These are phyloP conservation scores for Zarea fungicola DNA, from an alignment of 2,329 filamentous ascomycete genomes.

Conservation along the genomic window DNA sequence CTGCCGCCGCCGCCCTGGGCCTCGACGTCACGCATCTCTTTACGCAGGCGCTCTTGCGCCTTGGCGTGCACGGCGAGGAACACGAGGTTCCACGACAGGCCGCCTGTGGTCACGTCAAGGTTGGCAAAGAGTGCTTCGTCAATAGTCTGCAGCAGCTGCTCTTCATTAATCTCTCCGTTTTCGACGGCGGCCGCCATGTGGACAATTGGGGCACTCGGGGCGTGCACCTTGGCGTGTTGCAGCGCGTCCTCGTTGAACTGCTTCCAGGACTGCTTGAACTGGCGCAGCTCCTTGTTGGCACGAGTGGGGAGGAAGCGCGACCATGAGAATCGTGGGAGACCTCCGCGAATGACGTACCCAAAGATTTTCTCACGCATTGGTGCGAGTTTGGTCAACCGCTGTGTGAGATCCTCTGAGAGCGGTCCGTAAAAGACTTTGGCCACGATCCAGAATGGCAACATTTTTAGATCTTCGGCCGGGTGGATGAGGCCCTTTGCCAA, in stretches of 20 bases:
- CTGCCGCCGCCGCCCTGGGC: constrained; percentile 3
- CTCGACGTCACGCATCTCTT: constrained; percentile 20
- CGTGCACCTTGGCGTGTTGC: not conserved
- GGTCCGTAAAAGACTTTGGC: constrained; percentile 33
- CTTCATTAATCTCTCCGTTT: not conserved
- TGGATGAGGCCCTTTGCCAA: constrained; percentile 15
- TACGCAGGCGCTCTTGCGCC: constrained; percentile 25
- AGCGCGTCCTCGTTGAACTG: constrained; percentile 27
- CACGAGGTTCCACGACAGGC: constrained; percentile 37
- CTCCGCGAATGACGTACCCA: constrained; percentile 28
- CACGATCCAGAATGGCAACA: constrained; percentile 34
- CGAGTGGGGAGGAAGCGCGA: constrained; percentile 23
- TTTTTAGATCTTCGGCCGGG: constrained; percentile 19
- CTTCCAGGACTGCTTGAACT: constrained; percentile 27
- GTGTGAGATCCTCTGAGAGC: constrained; percentile 15
- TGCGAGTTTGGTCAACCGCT: constrained; percentile 14
- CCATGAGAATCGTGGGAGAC: constrained; percentile 23
- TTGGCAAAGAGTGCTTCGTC: constrained; percentile 44
- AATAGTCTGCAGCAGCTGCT: constrained; percentile 35
- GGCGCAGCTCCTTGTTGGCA: constrained; percentile 21
- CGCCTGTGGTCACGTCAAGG: constrained; percentile 40
- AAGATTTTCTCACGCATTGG: constrained; percentile 21
- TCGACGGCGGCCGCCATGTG: not conserved
- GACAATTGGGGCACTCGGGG: constrained; percentile 1
- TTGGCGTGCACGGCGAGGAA: constrained; percentile 33